These are phyloP conservation scores for Bipolaris bicolor DNA, from an alignment of 2,329 filamentous ascomycete species.

Conservation along the genomic window DNA sequence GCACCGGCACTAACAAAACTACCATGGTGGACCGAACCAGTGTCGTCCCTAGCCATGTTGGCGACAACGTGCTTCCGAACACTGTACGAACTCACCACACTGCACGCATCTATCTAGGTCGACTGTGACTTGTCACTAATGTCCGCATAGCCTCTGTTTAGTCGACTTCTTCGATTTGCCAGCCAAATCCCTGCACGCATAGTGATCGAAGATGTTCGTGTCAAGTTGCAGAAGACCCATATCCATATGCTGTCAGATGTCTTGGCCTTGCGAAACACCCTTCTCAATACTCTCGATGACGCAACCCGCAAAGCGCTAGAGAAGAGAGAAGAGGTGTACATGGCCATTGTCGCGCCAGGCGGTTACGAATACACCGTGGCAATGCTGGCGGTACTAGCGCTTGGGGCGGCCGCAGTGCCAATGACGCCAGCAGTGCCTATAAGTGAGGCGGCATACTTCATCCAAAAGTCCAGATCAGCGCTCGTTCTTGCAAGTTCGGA, in stretches of 20 bases:
- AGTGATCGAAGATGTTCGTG: conserved; percentile 51
- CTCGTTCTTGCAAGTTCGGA: conserved; percentile 49
- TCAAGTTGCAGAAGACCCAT: conserved; percentile 48
- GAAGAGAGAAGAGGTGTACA: conserved; percentile 50
- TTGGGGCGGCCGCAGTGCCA: conserved; percentile 56
- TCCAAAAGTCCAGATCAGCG: conserved; percentile 48
- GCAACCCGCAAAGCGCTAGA: conserved; percentile 37
- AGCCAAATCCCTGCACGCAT: conserved; percentile 42
- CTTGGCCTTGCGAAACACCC: conserved; percentile 49
- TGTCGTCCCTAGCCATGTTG: conserved; percentile 38
- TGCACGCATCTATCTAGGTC: too few species aligned
- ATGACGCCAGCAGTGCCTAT: conserved; percentile 52
- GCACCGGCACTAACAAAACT: conserved; percentile 13
- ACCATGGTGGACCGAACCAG: conserved; percentile 36
- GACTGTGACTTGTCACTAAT: conserved; percentile 12
- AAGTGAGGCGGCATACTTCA: conserved; percentile 55
- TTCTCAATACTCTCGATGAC: conserved; percentile 41
- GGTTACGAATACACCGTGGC: conserved; percentile 58
- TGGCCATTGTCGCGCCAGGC: conserved; percentile 54
- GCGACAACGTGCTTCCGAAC: conserved; percentile 39
- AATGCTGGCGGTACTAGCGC: conserved; percentile 55
- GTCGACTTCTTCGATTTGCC: conserved; percentile 51
- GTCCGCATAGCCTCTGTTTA: conserved; percentile 47
- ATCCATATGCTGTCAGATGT: conserved; percentile 55
- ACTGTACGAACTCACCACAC: conserved; percentile 26